phyloP scores from a whole-genome alignment of 257 asterid species.

The Solanum chaucha region DNA sequence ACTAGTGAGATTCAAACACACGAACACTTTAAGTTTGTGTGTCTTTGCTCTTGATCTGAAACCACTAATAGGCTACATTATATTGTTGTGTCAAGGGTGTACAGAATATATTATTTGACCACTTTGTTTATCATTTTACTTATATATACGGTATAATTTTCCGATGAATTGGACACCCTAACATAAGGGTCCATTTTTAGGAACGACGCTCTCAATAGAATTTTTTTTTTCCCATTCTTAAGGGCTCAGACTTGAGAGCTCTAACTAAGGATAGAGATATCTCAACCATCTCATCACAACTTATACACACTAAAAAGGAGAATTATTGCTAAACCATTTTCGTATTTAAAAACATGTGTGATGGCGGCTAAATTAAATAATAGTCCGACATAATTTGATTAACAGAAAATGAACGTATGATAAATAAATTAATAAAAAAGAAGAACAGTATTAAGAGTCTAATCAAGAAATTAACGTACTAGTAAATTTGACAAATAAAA shows the following conservation, averaged over 20 bases:
- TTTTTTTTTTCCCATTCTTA: no score
- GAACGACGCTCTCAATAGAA: neutral
- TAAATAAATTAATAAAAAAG: neutral
- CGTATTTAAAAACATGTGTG: neutral
- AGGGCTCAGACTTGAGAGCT: neutral
- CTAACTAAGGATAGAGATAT: fast-evolving
- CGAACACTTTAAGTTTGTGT: no score
- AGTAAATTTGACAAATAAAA: neutral
- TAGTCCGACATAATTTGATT: neutral
- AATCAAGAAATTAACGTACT: neutral
- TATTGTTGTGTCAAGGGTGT: no score
- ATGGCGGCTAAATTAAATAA: neutral
- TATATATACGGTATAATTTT: no score
- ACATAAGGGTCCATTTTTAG: no score
- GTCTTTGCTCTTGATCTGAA: no score
- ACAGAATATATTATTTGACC: no score
- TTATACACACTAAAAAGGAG: no score
- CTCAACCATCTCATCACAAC: neutral
- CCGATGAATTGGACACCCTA: no score
- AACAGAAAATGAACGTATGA: neutral
- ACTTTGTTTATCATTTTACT: no score
- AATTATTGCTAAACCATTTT: neutral
- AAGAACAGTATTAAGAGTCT: neutral
- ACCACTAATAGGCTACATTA: no score
- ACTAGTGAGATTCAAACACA: no score